phyloP scores from a whole-genome alignment of 139 green algal species.

The Picochlorum costavermella region DNA sequence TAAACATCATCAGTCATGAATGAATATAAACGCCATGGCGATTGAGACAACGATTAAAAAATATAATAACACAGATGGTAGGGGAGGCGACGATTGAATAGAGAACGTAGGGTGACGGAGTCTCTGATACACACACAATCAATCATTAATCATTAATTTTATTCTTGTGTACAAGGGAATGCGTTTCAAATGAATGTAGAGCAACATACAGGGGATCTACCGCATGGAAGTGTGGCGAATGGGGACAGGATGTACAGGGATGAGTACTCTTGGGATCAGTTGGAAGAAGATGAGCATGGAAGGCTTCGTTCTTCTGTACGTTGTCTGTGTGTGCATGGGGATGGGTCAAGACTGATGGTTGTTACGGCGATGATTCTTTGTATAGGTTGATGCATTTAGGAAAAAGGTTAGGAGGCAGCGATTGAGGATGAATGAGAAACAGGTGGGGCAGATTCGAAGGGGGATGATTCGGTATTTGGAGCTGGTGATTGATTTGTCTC shows the following conservation, averaged over 20 bases:
- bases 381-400: conserved; percentile 7
- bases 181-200: too few species aligned
- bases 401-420: conserved; percentile 47
- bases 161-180: background rate
- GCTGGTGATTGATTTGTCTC: conserved; percentile 73
- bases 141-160: too few species aligned
- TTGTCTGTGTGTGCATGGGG: conserved; percentile 38
- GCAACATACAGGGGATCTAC: too few species aligned
- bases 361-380: background rate
- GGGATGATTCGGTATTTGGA: conserved; percentile 89
- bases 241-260: conserved; percentile 54
- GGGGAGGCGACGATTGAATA: too few species aligned
- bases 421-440: conserved; percentile 36
- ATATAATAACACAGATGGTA: too few species aligned
- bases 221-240: too few species aligned
- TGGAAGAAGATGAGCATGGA: conserved; percentile 83
- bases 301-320: conserved; percentile 39
- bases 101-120: too few species aligned
- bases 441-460: conserved; percentile 61
- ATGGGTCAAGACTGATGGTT: background rate
- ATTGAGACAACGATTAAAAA: too few species aligned
- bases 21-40: too few species aligned
- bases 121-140: too few species aligned
- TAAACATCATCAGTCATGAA: too few species aligned
- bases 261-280: conserved; percentile 73